phyloP scores from a whole-genome alignment of 169 alveolate species.

The Cyclospora cayetanensis region DNA sequence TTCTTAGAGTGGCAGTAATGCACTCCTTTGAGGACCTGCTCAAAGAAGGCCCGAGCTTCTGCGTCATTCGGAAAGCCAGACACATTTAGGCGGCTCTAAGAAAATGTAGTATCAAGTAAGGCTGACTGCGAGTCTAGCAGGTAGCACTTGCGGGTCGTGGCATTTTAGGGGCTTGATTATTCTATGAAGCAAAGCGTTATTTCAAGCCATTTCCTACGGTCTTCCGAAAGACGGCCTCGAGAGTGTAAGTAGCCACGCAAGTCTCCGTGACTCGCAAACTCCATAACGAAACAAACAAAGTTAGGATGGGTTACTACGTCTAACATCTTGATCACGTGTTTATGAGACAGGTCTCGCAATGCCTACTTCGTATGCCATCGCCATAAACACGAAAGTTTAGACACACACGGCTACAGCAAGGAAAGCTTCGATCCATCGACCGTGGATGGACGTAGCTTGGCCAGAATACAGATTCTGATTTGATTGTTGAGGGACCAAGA shows the following conservation, averaged over 20 bases:
- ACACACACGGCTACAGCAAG: too few relatives aligned
- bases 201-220: conserved; percentile 20
- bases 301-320: conserved; percentile 71
- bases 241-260: conserved; percentile 52
- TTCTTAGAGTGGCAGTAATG: conserved; percentile 84
- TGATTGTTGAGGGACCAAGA: neutral
- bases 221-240: conserved; percentile 48
- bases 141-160: too few relatives aligned
- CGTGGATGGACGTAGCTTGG: too few relatives aligned
- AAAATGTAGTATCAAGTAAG: too few relatives aligned
- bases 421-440: too few relatives aligned
- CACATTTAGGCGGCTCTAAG: too few relatives aligned
- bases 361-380: conserved; percentile 44
- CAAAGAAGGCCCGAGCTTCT: conserved; percentile 77
- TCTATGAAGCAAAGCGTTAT: neutral
- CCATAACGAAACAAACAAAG: conserved; percentile 71
- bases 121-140: too few relatives aligned
- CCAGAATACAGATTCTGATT: too few relatives aligned
- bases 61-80: neutral
- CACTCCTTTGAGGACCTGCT: conserved; percentile 83
- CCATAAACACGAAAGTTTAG: neutral
- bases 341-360: conserved; percentile 68
- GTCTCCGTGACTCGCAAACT: conserved; percentile 71
- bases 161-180: too few relatives aligned
- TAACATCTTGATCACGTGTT: conserved; percentile 69